These are phyloP conservation scores for Calonectria pauciramosa DNA, from an alignment of 2,329 filamentous ascomycete species.

Conservation along the genomic window DNA sequence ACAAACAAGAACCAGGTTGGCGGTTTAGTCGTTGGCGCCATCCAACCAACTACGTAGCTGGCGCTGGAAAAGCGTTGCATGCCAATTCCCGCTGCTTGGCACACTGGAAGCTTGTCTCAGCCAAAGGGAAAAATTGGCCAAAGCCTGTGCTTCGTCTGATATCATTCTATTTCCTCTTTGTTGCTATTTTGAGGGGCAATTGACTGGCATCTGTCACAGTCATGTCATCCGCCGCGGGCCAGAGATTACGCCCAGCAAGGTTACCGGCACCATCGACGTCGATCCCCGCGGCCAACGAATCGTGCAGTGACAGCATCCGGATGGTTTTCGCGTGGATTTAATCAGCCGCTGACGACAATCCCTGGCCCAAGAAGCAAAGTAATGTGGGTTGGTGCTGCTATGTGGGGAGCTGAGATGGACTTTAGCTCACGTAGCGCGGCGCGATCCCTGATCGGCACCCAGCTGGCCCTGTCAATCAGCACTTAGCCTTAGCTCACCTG, in stretches of 20 bases:
- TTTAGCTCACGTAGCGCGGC: background rate
- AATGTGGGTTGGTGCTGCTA: background rate
- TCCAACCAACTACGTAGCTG: background rate
- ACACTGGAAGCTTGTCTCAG: background rate
- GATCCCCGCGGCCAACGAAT: background rate
- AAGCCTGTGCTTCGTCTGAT: background rate
- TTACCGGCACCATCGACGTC: background rate
- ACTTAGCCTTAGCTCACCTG: background rate
- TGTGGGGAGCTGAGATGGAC: background rate
- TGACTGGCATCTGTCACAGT: background rate
- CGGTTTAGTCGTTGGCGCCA: background rate
- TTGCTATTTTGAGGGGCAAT: background rate
- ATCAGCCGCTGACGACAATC: constrained; percentile 12
- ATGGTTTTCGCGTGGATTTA: background rate
- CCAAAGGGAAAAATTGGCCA: background rate
- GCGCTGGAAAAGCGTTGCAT: background rate
- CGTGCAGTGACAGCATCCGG: background rate
- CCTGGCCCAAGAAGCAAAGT: background rate
- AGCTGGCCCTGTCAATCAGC: background rate
- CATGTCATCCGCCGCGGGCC: too few species aligned
- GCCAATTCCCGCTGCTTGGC: background rate
- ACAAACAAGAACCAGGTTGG: background rate
- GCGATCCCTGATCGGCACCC: background rate
- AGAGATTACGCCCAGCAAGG: background rate
- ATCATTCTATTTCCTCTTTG: background rate